These are phyloP conservation scores for Penicillium taxi DNA, from an alignment of 495 filamentous ascomycete genomes.

Conservation along the genomic window DNA sequence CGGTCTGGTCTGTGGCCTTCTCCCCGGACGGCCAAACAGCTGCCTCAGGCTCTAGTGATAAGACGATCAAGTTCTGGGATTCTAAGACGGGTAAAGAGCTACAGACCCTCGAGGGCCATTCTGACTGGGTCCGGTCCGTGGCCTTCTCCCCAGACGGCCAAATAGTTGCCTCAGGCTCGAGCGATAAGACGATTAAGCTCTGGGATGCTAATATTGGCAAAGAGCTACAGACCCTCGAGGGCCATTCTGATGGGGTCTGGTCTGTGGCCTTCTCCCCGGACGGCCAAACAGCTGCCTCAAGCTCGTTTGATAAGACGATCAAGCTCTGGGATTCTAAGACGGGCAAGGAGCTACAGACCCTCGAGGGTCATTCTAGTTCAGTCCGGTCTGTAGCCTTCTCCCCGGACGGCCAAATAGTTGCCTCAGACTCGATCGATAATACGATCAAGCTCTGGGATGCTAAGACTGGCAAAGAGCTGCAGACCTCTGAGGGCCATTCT, in stretches of 20 bases:
- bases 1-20: slow-evolving; percentile 18
- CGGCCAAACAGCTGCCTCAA: slow-evolving; percentile 20
- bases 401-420: too few relatives aligned
- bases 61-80: slow-evolving; percentile 31
- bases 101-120: slow-evolving; percentile 17
- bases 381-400: too few relatives aligned
- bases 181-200: slow-evolving; percentile 11
- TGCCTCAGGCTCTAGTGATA: slow-evolving; percentile 25
- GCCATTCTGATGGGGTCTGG: not conserved
- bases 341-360: too few relatives aligned
- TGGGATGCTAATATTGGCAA: slow-evolving; percentile 14
- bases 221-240: slow-evolving; percentile 17
- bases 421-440: too few relatives aligned
- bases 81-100: slow-evolving; percentile 7
- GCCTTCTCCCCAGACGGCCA: slow-evolving; percentile 31
- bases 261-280: slow-evolving; percentile 29
- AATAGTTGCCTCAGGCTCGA: slow-evolving; percentile 19
- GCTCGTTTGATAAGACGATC: slow-evolving; percentile 19
- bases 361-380: too few relatives aligned
- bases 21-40: slow-evolving; percentile 19
- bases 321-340: slow-evolving; percentile 37
- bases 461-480: too few relatives aligned
- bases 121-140: slow-evolving; percentile 11
- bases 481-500: too few relatives aligned
- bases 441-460: too few relatives aligned